These are phyloP conservation scores for Botrytis sinoallii DNA, from an alignment of 2,329 filamentous ascomycete species.

Conservation along the genomic window DNA sequence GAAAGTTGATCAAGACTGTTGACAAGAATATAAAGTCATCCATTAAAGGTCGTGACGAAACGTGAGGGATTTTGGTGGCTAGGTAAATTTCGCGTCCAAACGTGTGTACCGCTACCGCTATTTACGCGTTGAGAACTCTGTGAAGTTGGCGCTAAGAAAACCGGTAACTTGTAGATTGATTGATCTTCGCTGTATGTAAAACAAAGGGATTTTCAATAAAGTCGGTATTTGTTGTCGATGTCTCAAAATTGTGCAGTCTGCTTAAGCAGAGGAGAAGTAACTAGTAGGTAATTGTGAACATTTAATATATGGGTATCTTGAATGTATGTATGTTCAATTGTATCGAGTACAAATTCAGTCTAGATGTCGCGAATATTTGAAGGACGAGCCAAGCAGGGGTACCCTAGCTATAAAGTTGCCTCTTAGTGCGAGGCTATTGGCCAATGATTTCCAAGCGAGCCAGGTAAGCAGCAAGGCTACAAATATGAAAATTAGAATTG, in stretches of 20 bases:
- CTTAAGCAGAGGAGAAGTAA: background rate
- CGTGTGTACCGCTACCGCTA: conserved; percentile 25
- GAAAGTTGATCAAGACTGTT: conserved; percentile 24
- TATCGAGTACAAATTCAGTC: background rate
- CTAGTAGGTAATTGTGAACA: background rate
- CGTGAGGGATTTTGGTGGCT: conserved; percentile 29
- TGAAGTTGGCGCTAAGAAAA: conserved; percentile 23
- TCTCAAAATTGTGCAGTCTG: background rate
- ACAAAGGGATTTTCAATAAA: background rate
- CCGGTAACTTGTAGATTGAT: background rate
- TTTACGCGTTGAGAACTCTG: conserved; percentile 18
- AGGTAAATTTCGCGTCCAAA: conserved; percentile 24
- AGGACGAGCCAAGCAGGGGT: background rate
- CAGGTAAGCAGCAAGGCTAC: background rate
- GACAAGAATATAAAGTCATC: conserved; percentile 27
- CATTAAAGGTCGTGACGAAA: conserved; percentile 17
- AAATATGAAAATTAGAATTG: conserved; percentile 21
- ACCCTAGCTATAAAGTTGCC: background rate
- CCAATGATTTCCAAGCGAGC: background rate
- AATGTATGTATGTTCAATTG: background rate
- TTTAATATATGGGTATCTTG: background rate
- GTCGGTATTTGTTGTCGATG: background rate
- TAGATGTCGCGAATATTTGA: conserved; percentile 6
- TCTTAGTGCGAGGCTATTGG: background rate
- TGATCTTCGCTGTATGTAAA: conserved; percentile 14